Base-by-base conservation (phyloP, 2,329 filamentous ascomycete genomes). In the Microcyclospora pomicola region DNA sequence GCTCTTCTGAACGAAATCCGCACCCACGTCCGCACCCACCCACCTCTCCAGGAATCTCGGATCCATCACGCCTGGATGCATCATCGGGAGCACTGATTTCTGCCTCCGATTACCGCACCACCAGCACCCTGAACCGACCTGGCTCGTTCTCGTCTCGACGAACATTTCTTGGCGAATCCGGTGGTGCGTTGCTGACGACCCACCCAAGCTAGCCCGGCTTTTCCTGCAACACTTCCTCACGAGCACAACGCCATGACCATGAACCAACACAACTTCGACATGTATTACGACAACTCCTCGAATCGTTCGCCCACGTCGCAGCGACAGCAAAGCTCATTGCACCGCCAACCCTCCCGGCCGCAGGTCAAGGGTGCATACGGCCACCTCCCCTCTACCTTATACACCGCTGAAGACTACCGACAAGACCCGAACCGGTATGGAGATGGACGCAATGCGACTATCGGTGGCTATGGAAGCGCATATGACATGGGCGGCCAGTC, bases 1-100 rank as follows among this genome's bases (percentile, higher is more conserved):
- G 93, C 85, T 2, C 86, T 91, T 1, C 72, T 98, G 28, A 81
- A 84, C 51, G 86, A 85, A n/a, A 95, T 98, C 56, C 19, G 19
- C 19, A 24, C 19, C 5, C 19, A 24, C 19, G 19, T 7, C 4
- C 19, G 19, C 19, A 24, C 19, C 19, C 19, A 24, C 19, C 4
- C 19, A 24, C 19, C 19, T 5, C 19, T 5, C 19, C 19, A 24
- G 19, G 19, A 24, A 24, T 24, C 4, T 7, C 19, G 19, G 19
- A 5, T 24, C 7, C 19, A 24, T 7, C 19, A 24, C 19, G 19
- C 7, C 19, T 7, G 19, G 4, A 24, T 24, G 19, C 19, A 24
- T 24, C 19, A 24, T 24, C 19, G 19, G 19, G 19, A 24, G 19
- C 19, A 24, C 19, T 24, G 7, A 24, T 24, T 24, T 7, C 19